These are phyloP conservation scores for Begonia fuchsioides DNA, from an alignment of 306 rosid species.

Conservation along the genomic window DNA sequence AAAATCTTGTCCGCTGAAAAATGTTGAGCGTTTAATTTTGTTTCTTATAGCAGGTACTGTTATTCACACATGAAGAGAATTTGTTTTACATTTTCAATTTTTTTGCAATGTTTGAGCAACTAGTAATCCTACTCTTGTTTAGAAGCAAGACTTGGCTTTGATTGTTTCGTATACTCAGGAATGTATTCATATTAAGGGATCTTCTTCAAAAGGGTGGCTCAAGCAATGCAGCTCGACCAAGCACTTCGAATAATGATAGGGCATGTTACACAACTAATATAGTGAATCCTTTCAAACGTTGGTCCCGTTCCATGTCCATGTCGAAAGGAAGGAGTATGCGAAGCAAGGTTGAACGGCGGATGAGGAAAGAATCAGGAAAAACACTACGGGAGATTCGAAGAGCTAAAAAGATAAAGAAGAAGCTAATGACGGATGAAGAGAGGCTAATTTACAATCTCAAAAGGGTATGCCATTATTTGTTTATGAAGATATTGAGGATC, in stretches of 20 bases:
- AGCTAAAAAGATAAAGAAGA: slow-evolving; percentile 74
- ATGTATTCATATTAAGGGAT: slow-evolving; percentile 23
- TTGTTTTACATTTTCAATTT: not conserved
- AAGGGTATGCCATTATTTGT: slow-evolving; percentile 39
- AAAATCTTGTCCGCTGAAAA: not conserved
- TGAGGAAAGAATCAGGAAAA: slow-evolving; percentile 86
- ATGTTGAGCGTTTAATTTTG: not conserved
- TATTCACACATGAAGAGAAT: too few relatives aligned
- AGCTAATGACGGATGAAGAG: slow-evolving; percentile 92
- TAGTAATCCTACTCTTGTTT: not conserved
- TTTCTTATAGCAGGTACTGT: too few relatives aligned
- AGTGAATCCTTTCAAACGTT: slow-evolving; percentile 28
- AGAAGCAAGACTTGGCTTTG: not conserved
- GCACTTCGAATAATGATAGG: slow-evolving; percentile 16
- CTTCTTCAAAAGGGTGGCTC: slow-evolving; percentile 14
- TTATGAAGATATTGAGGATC: too few relatives aligned
- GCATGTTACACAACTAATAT: slow-evolving; percentile 17
- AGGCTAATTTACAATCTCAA: slow-evolving; percentile 78
- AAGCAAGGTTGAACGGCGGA: slow-evolving; percentile 80
- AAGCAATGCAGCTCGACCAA: slow-evolving; percentile 21
- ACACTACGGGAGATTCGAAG: slow-evolving; percentile 75
- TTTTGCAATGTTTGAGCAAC: not conserved
- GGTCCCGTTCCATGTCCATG: slow-evolving; percentile 59
- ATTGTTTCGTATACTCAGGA: slow-evolving; percentile 23
- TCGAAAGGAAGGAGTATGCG: slow-evolving; percentile 81